A percentile compares a stretch with the other conserved stretches of the same genome.
Evolutionary conservation across 2,329 filamentous ascomycete species (phyloP).

Genomic region (Aspergillus flavus): DNA sequence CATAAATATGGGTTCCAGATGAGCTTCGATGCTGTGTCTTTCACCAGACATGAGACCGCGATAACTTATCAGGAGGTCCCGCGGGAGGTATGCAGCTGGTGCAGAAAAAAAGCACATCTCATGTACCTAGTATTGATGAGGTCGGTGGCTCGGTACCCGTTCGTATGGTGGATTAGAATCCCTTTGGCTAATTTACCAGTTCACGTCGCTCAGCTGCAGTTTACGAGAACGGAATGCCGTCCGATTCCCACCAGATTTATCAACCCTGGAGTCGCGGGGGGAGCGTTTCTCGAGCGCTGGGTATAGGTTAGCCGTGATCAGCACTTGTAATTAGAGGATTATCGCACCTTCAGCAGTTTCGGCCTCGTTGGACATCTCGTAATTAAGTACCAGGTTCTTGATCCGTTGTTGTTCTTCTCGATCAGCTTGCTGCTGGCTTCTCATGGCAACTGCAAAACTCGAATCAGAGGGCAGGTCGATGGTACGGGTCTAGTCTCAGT

Average conservation of each 20-base stretch:
- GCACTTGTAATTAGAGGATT: slow-evolving; percentile 13
- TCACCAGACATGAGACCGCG: background rate
- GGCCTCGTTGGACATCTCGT: slow-evolving; percentile 81
- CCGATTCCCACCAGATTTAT: slow-evolving; percentile 65
- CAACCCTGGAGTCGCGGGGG: slow-evolving; percentile 46
- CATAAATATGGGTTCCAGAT: background rate
- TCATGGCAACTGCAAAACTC: slow-evolving; percentile 94
- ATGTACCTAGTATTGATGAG: background rate
- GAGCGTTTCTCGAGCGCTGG: slow-evolving; percentile 47
- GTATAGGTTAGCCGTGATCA: slow-evolving; percentile 34
- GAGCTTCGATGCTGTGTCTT: background rate
- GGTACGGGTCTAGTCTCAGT: slow-evolving; percentile 70
- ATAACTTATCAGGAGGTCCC: background rate
- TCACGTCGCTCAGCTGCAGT: slow-evolving; percentile 92
- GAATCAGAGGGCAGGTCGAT: slow-evolving; percentile 87
- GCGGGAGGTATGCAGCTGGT: background rate
- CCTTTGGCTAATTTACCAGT: slow-evolving; percentile 70
- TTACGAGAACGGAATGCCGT: slow-evolving; percentile 82
- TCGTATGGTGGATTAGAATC: background rate
- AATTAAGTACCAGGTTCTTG: slow-evolving; percentile 95
- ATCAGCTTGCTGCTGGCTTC: slow-evolving; percentile 90
- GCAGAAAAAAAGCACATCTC: background rate
- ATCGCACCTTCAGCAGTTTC: slow-evolving; percentile 79
- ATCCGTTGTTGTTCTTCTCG: slow-evolving; percentile 97
- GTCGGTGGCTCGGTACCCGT: background rate